Evolutionary conservation across 116 monocot genomes (phyloP), one percentile per base, ranked within the genome.

Genomic region (Trichopus zeylanicus): DNA sequence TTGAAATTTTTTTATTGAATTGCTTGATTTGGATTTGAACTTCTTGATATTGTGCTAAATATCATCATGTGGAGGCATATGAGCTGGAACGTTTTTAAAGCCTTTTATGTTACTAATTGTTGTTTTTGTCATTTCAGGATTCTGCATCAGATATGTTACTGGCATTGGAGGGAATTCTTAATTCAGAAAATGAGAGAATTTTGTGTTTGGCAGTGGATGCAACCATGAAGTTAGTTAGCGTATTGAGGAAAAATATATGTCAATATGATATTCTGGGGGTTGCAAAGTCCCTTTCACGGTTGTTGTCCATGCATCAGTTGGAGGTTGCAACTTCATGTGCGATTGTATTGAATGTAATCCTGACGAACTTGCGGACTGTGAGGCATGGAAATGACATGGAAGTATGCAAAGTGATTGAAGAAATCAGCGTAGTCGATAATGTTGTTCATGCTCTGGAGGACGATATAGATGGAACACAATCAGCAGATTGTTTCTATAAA

Each of bases 121-220:
- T 29, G 46, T 30, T 38, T 2, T 26, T 46, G 42, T 39, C 20
- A 26, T 49, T 31, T 35, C 60, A 86, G 86, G 81, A 74, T 30
- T 75, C 78, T 20, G 34, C 78, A 56, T 62, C 58, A 38, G 81
- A 81, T 63, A 86, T 86, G 69, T 47, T 86, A 24, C 20, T 72
- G 29, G 71, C 86, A 2, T 63, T 81, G 51, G 75, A 55, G 63
- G 78, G 66, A 51, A 86, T 81, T 48, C 81, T 86, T 53, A 60
- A 67, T 59, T 75, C 86, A 23, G 56, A 72, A 47, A 86, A 72
- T 66, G 63, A 66, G 32, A 75, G 61, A 7, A 65, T 75, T 53
- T 63, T 66, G 53, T 46, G 26, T 59, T 33, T 56, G 23, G 68
- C 81, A 30, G 63, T 60, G 7, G 72, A 81, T 29, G 65, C 69